A percentile compares a stretch with the other conserved stretches of the same genome.
These are phyloP conservation scores for Ustilago tritici DNA, from an alignment of 1,284 basidiomycete species.

Conservation along the genomic window DNA sequence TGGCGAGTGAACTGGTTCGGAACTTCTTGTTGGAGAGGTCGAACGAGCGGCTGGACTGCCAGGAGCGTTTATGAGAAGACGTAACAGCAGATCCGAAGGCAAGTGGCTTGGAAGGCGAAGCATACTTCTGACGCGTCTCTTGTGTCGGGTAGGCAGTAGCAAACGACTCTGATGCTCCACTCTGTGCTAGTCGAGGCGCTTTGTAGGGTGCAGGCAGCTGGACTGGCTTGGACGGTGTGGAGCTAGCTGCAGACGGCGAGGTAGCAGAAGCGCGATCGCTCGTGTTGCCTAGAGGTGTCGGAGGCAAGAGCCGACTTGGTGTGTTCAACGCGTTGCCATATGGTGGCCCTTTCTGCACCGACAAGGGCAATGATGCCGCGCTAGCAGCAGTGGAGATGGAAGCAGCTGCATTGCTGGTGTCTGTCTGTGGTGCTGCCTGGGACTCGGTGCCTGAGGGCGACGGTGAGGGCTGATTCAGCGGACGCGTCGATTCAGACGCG, in stretches of 20 bases:
- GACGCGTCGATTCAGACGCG: conserved; percentile 40
- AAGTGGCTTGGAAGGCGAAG: conserved; percentile 45
- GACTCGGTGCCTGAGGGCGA: conserved; percentile 13
- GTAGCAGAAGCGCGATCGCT: conserved; percentile 15
- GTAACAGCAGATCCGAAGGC: conserved; percentile 14
- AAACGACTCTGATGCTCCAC: conserved; percentile 45
- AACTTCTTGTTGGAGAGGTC: conserved; percentile 44
- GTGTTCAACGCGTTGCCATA: conserved; percentile 22
- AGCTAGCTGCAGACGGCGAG: conserved; percentile 6
- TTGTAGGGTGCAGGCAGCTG: conserved; percentile 45
- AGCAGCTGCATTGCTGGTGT: not conserved
- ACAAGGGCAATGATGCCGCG: not conserved
- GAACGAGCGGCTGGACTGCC: conserved; percentile 27
- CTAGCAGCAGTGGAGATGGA: not conserved
- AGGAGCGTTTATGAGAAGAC: conserved; percentile 37
- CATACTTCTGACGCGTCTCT: conserved; percentile 55
- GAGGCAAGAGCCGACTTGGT: conserved; percentile 34
- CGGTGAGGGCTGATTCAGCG: conserved; percentile 16
- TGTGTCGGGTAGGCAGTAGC: conserved; percentile 51
- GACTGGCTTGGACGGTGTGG: conserved; percentile 19
- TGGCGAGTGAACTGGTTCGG: not conserved
- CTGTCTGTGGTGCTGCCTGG: not conserved
- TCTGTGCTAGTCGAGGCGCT: conserved; percentile 29
- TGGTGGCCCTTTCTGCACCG: conserved; percentile 17
- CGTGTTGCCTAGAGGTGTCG: conserved; percentile 33